Evolutionary conservation across 2,329 filamentous ascomycete genomes (phyloP).

Genomic region (Lasiodiplodia citricola): DNA sequence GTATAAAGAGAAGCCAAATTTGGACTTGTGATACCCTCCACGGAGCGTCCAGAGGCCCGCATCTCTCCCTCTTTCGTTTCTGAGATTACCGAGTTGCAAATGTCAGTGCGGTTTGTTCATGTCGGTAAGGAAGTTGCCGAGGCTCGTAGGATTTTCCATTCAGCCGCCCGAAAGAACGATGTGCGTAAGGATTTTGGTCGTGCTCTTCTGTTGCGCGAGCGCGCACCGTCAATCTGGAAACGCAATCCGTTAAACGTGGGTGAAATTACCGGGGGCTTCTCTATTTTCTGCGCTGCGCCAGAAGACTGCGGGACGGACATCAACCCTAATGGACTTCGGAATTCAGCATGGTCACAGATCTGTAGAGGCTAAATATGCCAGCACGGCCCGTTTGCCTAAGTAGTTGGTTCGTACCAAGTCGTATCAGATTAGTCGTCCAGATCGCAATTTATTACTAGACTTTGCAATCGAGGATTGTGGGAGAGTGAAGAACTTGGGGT

Average conservation of each 20-base stretch:
- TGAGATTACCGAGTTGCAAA: slow-evolving; percentile 9
- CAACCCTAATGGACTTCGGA: background rate
- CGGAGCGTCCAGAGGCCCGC: slow-evolving; percentile 11
- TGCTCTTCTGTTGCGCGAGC: background rate
- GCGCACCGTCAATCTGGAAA: background rate
- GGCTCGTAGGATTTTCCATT: background rate
- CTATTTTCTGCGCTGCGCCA: background rate
- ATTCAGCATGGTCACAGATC: background rate
- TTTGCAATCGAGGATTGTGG: background rate
- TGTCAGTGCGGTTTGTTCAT: background rate
- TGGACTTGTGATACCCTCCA: background rate
- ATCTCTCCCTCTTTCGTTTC: background rate
- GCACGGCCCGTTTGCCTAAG: background rate
- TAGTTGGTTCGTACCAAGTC: background rate
- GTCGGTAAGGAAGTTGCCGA: background rate
- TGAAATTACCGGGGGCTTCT: background rate
- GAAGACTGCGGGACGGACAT: background rate
- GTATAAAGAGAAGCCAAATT: background rate
- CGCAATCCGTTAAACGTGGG: background rate
- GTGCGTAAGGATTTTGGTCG: background rate
- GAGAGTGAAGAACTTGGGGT: too few relatives aligned
- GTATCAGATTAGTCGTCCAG: background rate
- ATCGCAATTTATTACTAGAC: background rate
- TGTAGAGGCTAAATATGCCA: background rate
- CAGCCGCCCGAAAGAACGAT: background rate